A percentile compares a stretch with the other conserved stretches of the same genome.
Evolutionary conservation across 1,284 basidiomycete species (phyloP).

Genomic region (Heterobasidion annosum): DNA sequence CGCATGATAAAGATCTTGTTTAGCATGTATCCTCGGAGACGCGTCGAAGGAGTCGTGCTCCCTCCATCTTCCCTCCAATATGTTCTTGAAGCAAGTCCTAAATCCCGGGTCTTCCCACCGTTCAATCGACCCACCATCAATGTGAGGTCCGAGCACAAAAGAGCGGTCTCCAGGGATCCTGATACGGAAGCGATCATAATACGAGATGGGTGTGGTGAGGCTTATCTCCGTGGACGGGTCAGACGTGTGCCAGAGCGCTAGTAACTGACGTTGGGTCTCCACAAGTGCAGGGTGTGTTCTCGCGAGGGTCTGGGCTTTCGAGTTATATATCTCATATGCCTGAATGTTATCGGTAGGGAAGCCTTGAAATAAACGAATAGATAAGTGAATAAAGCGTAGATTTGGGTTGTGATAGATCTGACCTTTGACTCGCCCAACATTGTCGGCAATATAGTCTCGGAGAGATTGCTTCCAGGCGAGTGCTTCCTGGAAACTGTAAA

Average conservation of each 20-base stretch:
- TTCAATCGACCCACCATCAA: slow-evolving; percentile 71
- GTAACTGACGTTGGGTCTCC: slow-evolving; percentile 40
- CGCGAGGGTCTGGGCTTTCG: slow-evolving; percentile 45
- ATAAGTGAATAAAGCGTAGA: neutral
- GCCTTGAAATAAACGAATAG: slow-evolving; percentile 26
- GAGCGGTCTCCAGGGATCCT: slow-evolving; percentile 62
- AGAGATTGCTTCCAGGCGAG: slow-evolving; percentile 52
- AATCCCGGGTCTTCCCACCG: slow-evolving; percentile 70
- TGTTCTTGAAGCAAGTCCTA: slow-evolving; percentile 44
- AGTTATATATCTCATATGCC: slow-evolving; percentile 68
- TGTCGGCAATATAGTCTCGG: slow-evolving; percentile 44
- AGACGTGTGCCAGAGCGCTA: slow-evolving; percentile 51
- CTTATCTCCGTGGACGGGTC: slow-evolving; percentile 32
- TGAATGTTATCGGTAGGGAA: slow-evolving; percentile 62
- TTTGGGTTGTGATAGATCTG: neutral
- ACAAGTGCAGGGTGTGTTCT: slow-evolving; percentile 47
- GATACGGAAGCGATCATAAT: slow-evolving; percentile 72
- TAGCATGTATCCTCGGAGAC: slow-evolving; percentile 39
- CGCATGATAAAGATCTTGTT: slow-evolving; percentile 45
- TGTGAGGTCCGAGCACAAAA: slow-evolving; percentile 60
- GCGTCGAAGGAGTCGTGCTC: slow-evolving; percentile 53
- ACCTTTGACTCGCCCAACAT: slow-evolving; percentile 44
- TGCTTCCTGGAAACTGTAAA: slow-evolving; percentile 36
- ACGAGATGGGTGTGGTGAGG: slow-evolving; percentile 54
- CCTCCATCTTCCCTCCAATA: slow-evolving; percentile 48